Conservation (phyloP, 2,329 filamentous ascomycete species). For the Cladosporium sp. region DNA sequence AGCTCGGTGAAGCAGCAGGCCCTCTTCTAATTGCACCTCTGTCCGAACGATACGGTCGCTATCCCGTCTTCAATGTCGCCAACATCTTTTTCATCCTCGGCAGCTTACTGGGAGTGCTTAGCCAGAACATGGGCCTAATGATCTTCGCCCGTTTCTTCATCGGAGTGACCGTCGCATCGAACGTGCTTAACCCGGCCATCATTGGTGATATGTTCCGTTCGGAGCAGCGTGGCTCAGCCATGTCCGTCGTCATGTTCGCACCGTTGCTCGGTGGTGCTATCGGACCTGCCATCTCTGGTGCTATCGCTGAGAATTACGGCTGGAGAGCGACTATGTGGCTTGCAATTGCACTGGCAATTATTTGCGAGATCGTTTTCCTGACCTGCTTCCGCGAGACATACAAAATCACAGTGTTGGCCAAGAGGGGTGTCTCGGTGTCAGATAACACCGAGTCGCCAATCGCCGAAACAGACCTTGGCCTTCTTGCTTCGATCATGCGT, state of each 20-base stretch:
- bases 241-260: slow-evolving; percentile 54
- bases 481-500: slow-evolving; percentile 37
- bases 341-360: slow-evolving; percentile 42
- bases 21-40: slow-evolving; percentile 43
- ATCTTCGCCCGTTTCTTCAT: slow-evolving; percentile 42
- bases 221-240: slow-evolving; percentile 54
- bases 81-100: slow-evolving; percentile 44
- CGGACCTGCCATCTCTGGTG: slow-evolving; percentile 52
- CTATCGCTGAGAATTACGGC: slow-evolving; percentile 50
- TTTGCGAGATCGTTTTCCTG: slow-evolving; percentile 49
- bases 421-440: neutral
- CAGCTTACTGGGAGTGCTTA: slow-evolving; percentile 36
- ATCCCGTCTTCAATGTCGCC: slow-evolving; percentile 33
- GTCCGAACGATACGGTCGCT: slow-evolving; percentile 41
- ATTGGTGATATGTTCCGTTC: slow-evolving; percentile 58
- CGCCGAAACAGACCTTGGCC: slow-evolving; percentile 7
- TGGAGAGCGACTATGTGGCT: slow-evolving; percentile 54
- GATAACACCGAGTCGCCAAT: slow-evolving; percentile 10
- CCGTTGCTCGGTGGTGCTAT: slow-evolving; percentile 55
- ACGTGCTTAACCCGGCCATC: slow-evolving; percentile 59
- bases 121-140: slow-evolving; percentile 35
- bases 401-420: slow-evolving; percentile 48
- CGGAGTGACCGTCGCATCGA: slow-evolving; percentile 40
- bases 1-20: slow-evolving; percentile 44
- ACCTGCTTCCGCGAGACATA: slow-evolving; percentile 57